Evolutionary conservation across 2,329 filamentous ascomycete species (phyloP), one percentile per base, ranked within the genome.

Genomic region (Ceratocystiopsis sp.): DNA sequence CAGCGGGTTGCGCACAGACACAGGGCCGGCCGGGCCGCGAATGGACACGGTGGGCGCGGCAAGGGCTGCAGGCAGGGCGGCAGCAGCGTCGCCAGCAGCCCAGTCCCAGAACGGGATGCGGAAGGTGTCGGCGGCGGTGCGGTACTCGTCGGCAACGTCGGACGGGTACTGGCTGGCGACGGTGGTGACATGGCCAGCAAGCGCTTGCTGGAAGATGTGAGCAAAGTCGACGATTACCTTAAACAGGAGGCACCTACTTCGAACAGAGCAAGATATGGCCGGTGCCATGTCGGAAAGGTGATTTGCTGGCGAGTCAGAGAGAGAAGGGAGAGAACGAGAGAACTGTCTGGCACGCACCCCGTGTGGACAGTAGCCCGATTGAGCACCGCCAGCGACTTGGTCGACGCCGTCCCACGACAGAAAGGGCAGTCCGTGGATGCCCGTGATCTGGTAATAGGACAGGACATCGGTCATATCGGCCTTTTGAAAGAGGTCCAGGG

Each of bases 101-200:
- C 69, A 75, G 55, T 74, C 70, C 71, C 70, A 74, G 55, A 60
- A 73, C 2, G 70, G 68, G 13, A 63, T 54, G 32, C 69, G 63
- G 21, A 73, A 59, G 0, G 51, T 55, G 36, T 66, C 57, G 3
- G 68, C 69, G 2, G 69, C 68, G 3, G 58, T 50, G 18, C 54
- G 49, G 49, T 73, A 73, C 46, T 49, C 44, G 37, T 50, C 45
- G 49, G 58, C 48, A 49, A 59, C 46, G 32, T 52, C 46, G 44
- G 49, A 44, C 14, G 58, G 60, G 49, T 72, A 73, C 34, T 57
- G 53, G 13, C 50, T 51, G 16, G 71, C 70, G 17, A 74, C 64
- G 4, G 52, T 52, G 50, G 63, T 61, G 36, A 67, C 66, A 36
- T 68, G 59, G 2, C 55, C 50, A 21, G 67, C 66, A 6, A 77